phyloP scores from a whole-genome alignment of 345 rosid genomes.

The Melaleuca alternifolia region DNA sequence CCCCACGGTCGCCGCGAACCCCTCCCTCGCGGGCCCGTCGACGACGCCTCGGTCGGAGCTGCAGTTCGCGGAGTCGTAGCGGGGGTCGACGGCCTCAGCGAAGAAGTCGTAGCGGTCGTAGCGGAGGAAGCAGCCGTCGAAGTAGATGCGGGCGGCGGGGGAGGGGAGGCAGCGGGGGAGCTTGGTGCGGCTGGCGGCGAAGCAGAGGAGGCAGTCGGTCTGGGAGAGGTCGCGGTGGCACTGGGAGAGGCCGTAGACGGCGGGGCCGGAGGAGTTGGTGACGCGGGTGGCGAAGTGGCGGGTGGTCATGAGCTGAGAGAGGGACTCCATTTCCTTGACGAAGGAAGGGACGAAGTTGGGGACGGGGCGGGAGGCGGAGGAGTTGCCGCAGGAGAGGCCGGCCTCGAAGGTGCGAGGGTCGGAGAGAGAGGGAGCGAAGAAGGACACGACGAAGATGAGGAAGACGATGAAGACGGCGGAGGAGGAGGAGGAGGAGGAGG shows the following conservation, averaged over 20 bases:
- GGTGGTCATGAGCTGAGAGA: background rate
- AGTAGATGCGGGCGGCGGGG: conserved; percentile 36
- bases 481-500: background rate
- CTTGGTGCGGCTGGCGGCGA: conserved; percentile 12
- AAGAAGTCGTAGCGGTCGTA: conserved; percentile 39
- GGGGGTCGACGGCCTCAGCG: conserved; percentile 24
- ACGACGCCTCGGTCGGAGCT: background rate
- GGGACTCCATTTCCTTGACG: conserved; percentile 4
- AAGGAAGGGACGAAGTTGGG: conserved; percentile 2
- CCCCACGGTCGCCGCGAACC: too few relatives aligned
- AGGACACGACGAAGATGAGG: background rate
- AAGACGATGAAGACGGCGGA: background rate
- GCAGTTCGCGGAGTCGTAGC: conserved; percentile 18
- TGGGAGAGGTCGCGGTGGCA: conserved; percentile 36
- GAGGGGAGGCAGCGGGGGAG: conserved; percentile 21
- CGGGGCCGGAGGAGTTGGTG: conserved; percentile 1
- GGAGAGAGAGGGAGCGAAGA: background rate
- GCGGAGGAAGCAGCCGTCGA: conserved; percentile 62
- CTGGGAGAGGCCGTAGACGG: conserved; percentile 24
- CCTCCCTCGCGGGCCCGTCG: conserved; percentile 7
- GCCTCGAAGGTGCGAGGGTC: conserved; percentile 1
- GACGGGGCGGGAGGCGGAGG: background rate
- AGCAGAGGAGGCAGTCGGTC: conserved; percentile 35
- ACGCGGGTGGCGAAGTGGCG: conserved; percentile 5
- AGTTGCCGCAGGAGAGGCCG: conserved; percentile 1